Evolutionary conservation across 345 rosid species (phyloP).

Genomic region (Balakata baccata): DNA sequence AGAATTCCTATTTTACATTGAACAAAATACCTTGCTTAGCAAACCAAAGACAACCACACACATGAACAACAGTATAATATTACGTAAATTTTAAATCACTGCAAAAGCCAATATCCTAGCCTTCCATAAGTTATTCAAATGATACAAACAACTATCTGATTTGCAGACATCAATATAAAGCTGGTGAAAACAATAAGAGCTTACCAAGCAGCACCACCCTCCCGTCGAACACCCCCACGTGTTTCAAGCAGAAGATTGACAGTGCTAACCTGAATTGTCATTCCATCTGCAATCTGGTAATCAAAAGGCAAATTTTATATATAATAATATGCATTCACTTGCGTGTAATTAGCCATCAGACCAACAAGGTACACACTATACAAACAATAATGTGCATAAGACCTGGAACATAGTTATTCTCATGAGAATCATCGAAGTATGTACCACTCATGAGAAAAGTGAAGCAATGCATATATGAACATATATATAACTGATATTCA

Average conservation of each 20-base stretch:
- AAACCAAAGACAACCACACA: neutral
- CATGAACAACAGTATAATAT: neutral
- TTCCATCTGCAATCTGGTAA: constrained; percentile 97
- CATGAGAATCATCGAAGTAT: neutral
- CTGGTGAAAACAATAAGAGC: constrained; percentile 13
- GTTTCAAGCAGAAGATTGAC: constrained; percentile 96
- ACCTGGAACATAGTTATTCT: neutral
- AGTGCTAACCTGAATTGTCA: constrained; percentile 80
- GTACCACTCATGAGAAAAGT: neutral
- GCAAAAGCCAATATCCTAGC: neutral
- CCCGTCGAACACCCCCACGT: constrained; percentile 56
- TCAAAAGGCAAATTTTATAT: constrained; percentile 16
- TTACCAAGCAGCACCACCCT: constrained; percentile 93
- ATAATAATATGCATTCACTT: constrained; percentile 6
- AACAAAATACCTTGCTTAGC: neutral
- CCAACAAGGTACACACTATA: neutral
- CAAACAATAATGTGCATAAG: neutral
- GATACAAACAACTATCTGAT: constrained; percentile 1
- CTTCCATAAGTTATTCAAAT: neutral
- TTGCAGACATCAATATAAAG: neutral
- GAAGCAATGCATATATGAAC: neutral
- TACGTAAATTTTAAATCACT: neutral
- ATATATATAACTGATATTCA: neutral
- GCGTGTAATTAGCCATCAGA: neutral
- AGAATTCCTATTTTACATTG: neutral